These are phyloP conservation scores for Hemisphaericaspora subhashii DNA, from an alignment of 1,139 yeast species.

Conservation along the genomic window DNA sequence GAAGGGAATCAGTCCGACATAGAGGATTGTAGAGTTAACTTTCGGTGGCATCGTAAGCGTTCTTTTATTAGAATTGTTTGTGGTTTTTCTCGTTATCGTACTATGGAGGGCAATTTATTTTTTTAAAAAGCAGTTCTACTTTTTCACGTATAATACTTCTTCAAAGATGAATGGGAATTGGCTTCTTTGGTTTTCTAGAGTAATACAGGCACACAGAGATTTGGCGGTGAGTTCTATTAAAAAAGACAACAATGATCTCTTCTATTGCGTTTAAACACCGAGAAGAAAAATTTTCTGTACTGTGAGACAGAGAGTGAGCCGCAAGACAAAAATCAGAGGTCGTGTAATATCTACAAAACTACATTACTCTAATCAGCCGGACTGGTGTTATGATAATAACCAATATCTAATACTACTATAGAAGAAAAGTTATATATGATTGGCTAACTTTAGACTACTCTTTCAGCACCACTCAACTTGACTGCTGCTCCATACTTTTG, in stretches of 20 bases:
- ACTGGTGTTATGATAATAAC: too few relatives aligned
- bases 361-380: too few relatives aligned
- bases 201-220: conserved; percentile 3
- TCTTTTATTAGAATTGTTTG: neutral
- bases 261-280: too few relatives aligned
- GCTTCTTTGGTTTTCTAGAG: neutral
- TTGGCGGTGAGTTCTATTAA: too few relatives aligned
- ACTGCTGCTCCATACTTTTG: conserved; percentile 98
- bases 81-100: neutral
- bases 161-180: neutral
- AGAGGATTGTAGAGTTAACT: conserved; percentile 39
- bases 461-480: conserved; percentile 88
- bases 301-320: too few relatives aligned
- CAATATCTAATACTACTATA: neutral
- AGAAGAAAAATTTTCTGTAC: neutral
- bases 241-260: too few relatives aligned
- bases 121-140: neutral
- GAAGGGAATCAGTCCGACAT: conserved; percentile 63
- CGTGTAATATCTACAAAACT: neutral
- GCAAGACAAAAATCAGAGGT: neutral
- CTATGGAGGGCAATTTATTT: neutral
- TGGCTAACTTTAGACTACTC: conserved; percentile 36
- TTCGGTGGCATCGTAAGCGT: conserved; percentile 10
- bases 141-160: too few relatives aligned
- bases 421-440: neutral